Percentiles rank a stretch among this genome's conserved stretches.
Conservation (phyloP, 257 asterid genomes). For the Verbascum thapsus region DNA sequence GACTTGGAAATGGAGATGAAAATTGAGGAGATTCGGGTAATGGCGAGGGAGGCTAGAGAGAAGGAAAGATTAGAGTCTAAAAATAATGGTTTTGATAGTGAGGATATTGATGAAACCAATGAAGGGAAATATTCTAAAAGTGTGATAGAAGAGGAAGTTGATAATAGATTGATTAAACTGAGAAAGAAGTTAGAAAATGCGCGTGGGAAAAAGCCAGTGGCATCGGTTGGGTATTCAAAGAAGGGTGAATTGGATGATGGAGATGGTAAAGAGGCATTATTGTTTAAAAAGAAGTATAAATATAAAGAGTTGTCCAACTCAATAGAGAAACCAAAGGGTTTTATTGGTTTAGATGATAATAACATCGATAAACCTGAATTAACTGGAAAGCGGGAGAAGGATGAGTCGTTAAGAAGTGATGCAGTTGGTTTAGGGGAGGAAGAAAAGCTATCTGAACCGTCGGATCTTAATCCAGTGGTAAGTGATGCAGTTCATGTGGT, state of each 20-base stretch:
- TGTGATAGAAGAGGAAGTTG: conserved; percentile 72
- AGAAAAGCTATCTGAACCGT: conserved; percentile 29
- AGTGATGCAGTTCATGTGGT: conserved; percentile 25
- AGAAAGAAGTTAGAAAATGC: conserved; percentile 48
- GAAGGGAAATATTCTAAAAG: conserved; percentile 42
- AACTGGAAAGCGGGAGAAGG: conserved; percentile 25
- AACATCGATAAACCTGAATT: conserved; percentile 9
- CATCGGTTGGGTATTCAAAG: conserved; percentile 34
- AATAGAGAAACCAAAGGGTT: conserved; percentile 67
- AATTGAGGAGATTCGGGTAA: conserved; percentile 66
- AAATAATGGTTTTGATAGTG: conserved; percentile 41
- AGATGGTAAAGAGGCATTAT: conserved; percentile 40
- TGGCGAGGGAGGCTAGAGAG: conserved; percentile 87
- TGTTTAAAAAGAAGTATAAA: conserved; percentile 68
- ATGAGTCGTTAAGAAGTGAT: conserved; percentile 26
- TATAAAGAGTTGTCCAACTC: conserved; percentile 45
- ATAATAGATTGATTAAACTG: conserved; percentile 52
- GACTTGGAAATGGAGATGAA: conserved; percentile 62
- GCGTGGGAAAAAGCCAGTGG: conserved; percentile 34
- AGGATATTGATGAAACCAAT: conserved; percentile 40
- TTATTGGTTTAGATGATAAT: conserved; percentile 39
- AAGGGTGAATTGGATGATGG: conserved; percentile 36
- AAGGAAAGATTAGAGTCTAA: conserved; percentile 56
- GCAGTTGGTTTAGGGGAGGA: conserved; percentile 30
- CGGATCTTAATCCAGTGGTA: conserved; percentile 27